These are phyloP conservation scores for Mycena citricolor DNA, from an alignment of 1,284 basidiomycete species.

Conservation along the genomic window DNA sequence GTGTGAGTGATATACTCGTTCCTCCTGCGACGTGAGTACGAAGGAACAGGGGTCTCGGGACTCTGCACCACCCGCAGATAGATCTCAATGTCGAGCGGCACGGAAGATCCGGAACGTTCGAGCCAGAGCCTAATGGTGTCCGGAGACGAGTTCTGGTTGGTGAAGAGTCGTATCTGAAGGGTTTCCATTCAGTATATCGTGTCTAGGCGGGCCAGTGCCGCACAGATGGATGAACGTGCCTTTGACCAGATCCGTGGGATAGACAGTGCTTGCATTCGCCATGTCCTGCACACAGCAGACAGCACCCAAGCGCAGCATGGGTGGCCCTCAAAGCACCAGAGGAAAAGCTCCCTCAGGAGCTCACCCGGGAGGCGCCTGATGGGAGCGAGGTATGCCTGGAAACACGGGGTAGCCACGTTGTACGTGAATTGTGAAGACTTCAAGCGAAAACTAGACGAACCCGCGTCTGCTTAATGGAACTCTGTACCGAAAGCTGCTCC, in stretches of 20 bases:
- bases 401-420: conserved; percentile 21
- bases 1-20: conserved; percentile 14
- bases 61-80: conserved; percentile 53
- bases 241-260: conserved; percentile 74
- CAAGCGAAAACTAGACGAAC: conserved; percentile 3
- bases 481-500: conserved; percentile 48
- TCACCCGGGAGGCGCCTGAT: conserved; percentile 66
- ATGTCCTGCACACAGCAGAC: conserved; percentile 59
- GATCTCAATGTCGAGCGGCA: conserved; percentile 76
- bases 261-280: conserved; percentile 59
- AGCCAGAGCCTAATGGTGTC: conserved; percentile 78
- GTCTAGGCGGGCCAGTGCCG: conserved; percentile 12
- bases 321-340: conserved; percentile 63
- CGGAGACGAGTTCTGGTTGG: conserved; percentile 65
- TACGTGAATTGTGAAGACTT: neutral
- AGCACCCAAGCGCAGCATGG: conserved; percentile 71
- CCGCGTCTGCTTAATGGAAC: conserved; percentile 41
- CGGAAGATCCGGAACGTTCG: conserved; percentile 65
- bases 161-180: conserved; percentile 65
- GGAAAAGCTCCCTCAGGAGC: conserved; percentile 63
- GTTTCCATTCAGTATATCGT: conserved; percentile 17
- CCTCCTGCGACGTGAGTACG: conserved; percentile 30
- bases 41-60: neutral
- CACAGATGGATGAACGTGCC: conserved; percentile 31
- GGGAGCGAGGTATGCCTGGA: conserved; percentile 64